A percentile compares a stretch with the other conserved stretches of the same genome.
phyloP scores from a whole-genome alignment of 495 filamentous ascomycete species.

The Aspergillus biplanus region DNA sequence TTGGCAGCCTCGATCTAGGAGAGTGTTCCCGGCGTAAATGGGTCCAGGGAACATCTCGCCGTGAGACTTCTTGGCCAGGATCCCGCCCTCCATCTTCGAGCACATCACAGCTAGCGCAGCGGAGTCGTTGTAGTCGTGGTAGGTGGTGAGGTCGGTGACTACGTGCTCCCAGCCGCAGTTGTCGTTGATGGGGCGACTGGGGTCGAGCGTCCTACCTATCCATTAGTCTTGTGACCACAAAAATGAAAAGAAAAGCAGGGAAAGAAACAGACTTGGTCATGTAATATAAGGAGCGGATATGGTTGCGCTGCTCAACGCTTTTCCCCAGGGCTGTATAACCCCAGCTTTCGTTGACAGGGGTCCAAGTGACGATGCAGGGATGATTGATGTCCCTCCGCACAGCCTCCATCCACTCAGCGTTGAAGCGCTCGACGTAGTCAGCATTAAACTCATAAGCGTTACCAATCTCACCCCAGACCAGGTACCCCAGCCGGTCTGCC shows the following conservation, averaged over 20 bases:
- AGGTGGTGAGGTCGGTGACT: constrained; percentile 59
- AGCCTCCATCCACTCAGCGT: constrained; percentile 58
- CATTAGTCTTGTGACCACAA: neutral
- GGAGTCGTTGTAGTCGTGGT: constrained; percentile 62
- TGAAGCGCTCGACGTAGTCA: constrained; percentile 56
- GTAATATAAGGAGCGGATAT: constrained; percentile 60
- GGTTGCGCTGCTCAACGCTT: constrained; percentile 57
- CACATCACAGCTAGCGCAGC: constrained; percentile 51
- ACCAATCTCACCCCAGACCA: constrained; percentile 48
- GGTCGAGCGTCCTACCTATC: constrained; percentile 49
- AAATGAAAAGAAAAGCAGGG: neutral
- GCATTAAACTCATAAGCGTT: constrained; percentile 53
- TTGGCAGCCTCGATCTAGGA: constrained; percentile 45
- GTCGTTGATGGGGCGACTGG: constrained; percentile 62
- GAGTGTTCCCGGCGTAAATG: constrained; percentile 31
- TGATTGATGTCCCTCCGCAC: constrained; percentile 63
- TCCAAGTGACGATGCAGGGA: constrained; percentile 64
- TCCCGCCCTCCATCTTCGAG: constrained; percentile 42
- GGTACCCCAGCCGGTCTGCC: constrained; percentile 44
- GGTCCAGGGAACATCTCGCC: constrained; percentile 53
- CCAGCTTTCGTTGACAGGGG: constrained; percentile 66
- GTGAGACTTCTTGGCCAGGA: constrained; percentile 47
- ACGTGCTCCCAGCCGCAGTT: constrained; percentile 70
- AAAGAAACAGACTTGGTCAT: constrained; percentile 54
- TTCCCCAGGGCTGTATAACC: constrained; percentile 55